A percentile compares a stretch with the other conserved stretches of the same genome.
These are phyloP conservation scores for Dioscorea alata DNA, from an alignment of 106 monocot genomes.

Conservation along the genomic window DNA sequence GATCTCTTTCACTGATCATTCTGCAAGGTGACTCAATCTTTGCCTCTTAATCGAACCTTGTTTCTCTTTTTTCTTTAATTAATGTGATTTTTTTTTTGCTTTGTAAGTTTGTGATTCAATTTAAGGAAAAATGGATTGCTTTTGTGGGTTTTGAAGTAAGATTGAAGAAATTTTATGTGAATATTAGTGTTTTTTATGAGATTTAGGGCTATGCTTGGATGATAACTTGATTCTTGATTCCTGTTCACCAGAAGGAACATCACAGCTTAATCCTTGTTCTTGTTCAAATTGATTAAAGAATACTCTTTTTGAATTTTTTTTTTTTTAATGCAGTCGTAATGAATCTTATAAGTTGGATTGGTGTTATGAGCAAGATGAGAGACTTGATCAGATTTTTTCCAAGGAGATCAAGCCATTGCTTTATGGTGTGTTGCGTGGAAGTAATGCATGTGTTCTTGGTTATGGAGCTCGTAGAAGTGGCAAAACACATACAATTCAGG, in stretches of 20 bases:
- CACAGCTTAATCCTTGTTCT: not conserved
- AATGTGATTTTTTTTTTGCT: not conserved
- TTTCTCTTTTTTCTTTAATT: not conserved
- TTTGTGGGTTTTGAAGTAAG: not conserved
- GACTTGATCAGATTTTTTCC: conserved; percentile 14
- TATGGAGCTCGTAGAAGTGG: conserved; percentile 63
- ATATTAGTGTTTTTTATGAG: not conserved
- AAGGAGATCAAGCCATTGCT: conserved; percentile 57
- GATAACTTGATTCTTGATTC: not conserved
- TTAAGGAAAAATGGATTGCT: not conserved
- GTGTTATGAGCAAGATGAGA: conserved; percentile 55
- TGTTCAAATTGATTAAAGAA: not conserved
- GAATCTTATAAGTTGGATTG: conserved; percentile 45
- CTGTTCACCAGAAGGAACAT: not conserved
- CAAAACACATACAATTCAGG: conserved; percentile 55
- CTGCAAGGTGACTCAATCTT: not conserved
- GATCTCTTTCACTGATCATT: conserved; percentile 3
- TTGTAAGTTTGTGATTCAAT: not conserved
- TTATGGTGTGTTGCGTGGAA: conserved; percentile 23
- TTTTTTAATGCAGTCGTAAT: conserved; percentile 7
- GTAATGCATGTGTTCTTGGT: conserved; percentile 49
- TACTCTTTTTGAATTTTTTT: not conserved
- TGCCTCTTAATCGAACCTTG: not conserved
- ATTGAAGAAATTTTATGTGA: not conserved
- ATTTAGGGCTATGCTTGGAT: not conserved